Percentiles rank a stretch among this genome's conserved stretches.
Conservation (phyloP, 176 grass and related monocot genomes). For the Carex parvula region DNA sequence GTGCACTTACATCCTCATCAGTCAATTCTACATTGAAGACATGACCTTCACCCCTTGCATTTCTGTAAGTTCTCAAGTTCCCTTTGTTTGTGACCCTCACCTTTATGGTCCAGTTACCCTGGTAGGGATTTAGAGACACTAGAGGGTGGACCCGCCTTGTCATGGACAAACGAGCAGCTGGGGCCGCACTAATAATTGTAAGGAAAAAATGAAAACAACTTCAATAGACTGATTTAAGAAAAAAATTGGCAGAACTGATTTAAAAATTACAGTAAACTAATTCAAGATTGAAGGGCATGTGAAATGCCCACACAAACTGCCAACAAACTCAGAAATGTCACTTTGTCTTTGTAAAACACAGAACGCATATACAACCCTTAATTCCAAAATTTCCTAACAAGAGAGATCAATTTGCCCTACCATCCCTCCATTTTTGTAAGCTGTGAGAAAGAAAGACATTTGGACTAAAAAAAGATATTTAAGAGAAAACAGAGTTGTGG, state of each 20-base stretch:
- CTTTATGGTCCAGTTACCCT: slow-evolving; percentile 97
- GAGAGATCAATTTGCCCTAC: background rate
- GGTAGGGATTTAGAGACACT: slow-evolving; percentile 84
- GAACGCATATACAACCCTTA: background rate
- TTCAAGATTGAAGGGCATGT: background rate
- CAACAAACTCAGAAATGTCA: background rate
- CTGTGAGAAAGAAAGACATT: background rate
- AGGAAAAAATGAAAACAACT: background rate
- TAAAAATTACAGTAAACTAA: background rate
- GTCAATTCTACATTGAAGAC: slow-evolving; percentile 96
- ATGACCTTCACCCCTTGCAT: slow-evolving; percentile 80
- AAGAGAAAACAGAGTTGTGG: background rate
- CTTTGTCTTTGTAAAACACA: background rate
- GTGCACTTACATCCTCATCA: slow-evolving; percentile 84
- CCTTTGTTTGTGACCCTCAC: slow-evolving; percentile 95
- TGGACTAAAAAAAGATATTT: background rate
- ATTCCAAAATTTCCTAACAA: background rate
- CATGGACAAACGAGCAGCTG: slow-evolving; percentile 70
- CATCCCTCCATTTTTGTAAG: background rate
- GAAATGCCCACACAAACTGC: background rate
- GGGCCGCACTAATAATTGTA: slow-evolving; percentile 67
- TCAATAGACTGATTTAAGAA: background rate
- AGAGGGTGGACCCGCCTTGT: slow-evolving; percentile 83
- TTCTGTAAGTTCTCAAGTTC: slow-evolving; percentile 71
- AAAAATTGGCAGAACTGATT: background rate